Evolutionary conservation across 352 stramenopile species (phyloP).

Genomic region (Phytophthora fragariaefolia): DNA sequence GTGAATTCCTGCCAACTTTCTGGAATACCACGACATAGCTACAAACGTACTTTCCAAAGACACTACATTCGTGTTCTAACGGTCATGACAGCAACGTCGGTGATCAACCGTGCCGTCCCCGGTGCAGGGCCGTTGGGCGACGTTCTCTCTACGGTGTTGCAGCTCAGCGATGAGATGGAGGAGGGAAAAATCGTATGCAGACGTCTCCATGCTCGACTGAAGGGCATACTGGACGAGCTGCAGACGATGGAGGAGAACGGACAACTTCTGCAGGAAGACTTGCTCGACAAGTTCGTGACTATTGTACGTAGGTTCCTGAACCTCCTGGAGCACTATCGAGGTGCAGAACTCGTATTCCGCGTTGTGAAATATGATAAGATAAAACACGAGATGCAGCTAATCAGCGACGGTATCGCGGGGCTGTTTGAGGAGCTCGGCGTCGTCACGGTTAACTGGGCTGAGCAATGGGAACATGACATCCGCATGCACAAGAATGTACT

Average conservation of each 20-base stretch:
- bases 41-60: too few species aligned
- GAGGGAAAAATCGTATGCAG: neutral
- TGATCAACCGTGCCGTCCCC: neutral
- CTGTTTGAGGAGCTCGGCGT: neutral
- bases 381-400: neutral
- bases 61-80: too few species aligned
- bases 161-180: slow-evolving; percentile 3
- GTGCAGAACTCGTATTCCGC: neutral
- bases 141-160: neutral
- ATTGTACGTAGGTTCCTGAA: neutral
- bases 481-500: neutral
- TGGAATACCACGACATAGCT: too few species aligned
- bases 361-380: neutral
- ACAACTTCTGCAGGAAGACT: neutral
- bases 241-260: slow-evolving; percentile 3
- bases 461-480: slow-evolving; percentile 3
- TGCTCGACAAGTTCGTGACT: neutral
- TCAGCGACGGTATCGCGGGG: neutral
- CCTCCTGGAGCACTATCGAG: neutral
- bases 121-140: neutral
- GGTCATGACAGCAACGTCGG: neutral
- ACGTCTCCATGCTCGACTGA: slow-evolving; percentile 7
- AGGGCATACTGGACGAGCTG: slow-evolving; percentile 8
- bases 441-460: slow-evolving; percentile 1
- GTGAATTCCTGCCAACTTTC: too few species aligned